Conservation (phyloP, 345 rosid genomes). For the Sonneratia caseolaris region DNA sequence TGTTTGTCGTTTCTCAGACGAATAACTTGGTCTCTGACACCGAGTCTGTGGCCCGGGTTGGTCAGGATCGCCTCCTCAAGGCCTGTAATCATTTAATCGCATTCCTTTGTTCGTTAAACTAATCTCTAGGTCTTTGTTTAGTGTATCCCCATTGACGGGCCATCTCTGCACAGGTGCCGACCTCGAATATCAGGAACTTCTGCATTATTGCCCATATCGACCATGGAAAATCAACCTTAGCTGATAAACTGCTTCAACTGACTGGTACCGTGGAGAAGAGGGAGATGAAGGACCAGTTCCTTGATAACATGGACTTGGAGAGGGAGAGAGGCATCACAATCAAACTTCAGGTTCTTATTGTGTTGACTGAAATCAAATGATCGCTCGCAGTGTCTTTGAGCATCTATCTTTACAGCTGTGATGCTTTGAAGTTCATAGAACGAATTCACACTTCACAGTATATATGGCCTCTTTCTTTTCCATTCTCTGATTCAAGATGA, state of each 20-base stretch:
- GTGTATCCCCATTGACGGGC: no score
- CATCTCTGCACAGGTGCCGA: conserved; percentile 35
- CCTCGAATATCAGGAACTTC: conserved; percentile 76
- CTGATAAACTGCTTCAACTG: conserved; percentile 85
- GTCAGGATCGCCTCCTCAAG: conserved; percentile 35
- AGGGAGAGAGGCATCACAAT: conserved; percentile 97
- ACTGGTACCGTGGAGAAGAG: conserved; percentile 92
- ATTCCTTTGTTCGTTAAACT: not conserved
- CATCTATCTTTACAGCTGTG: not conserved
- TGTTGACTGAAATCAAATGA: not conserved
- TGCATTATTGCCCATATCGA: conserved; percentile 91
- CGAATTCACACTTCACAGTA: not conserved
- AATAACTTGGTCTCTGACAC: conserved; percentile 21
- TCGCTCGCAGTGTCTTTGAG: not conserved
- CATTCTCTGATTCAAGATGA: not conserved
- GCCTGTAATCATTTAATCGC: not conserved
- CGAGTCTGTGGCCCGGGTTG: conserved; percentile 30
- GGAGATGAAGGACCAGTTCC: conserved; percentile 96
- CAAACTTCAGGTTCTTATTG: conserved; percentile 65
- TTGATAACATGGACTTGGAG: conserved; percentile 98
- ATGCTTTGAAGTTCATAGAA: not conserved
- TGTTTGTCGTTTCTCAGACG: conserved; percentile 22
- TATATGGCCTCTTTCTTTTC: not conserved
- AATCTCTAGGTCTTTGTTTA: not conserved
- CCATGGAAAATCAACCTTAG: conserved; percentile 94